Percentiles rank a stretch among this genome's conserved stretches.
Evolutionary conservation across 2,329 filamentous ascomycete species (phyloP).

Genomic region (Aspergillus vadensis): DNA sequence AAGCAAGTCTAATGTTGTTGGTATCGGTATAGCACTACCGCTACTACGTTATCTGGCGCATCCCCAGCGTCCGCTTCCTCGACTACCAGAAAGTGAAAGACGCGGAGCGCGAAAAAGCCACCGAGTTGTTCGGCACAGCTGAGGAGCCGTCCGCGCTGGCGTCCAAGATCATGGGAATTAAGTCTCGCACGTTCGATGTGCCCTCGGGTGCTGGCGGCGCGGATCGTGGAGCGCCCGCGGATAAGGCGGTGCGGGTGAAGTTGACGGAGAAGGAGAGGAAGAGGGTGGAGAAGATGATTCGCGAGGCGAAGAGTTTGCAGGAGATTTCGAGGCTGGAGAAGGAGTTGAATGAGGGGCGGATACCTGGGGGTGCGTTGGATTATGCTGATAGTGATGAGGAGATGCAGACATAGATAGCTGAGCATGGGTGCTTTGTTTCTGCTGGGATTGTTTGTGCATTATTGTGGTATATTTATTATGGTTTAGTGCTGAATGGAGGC

Average conservation of each 20-base stretch:
- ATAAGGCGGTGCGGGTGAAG: constrained; percentile 75
- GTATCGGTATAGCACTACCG: constrained; percentile 72
- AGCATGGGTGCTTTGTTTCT: background rate
- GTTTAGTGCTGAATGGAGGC: background rate
- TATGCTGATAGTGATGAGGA: constrained; percentile 35
- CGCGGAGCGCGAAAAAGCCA: constrained; percentile 73
- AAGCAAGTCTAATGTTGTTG: background rate
- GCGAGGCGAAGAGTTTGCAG: constrained; percentile 81
- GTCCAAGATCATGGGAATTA: constrained; percentile 79
- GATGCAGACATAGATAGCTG: constrained; percentile 38
- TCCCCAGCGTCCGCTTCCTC: constrained; percentile 81
- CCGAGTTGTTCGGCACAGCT: constrained; percentile 77
- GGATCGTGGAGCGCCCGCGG: constrained; percentile 41
- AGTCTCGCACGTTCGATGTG: constrained; percentile 73
- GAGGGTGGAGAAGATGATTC: constrained; percentile 81
- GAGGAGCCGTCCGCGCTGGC: constrained; percentile 80
- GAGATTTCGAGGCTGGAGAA: constrained; percentile 91
- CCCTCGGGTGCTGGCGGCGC: constrained; percentile 42
- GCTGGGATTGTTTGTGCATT: background rate
- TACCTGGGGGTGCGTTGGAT: constrained; percentile 65
- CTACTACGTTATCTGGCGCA: constrained; percentile 85
- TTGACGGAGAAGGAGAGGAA: constrained; percentile 87
- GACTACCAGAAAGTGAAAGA: constrained; percentile 92
- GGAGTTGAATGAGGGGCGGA: constrained; percentile 82
- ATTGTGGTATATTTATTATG: constrained; percentile 3